phyloP scores from a whole-genome alignment of 257 asterid species.

The Solanum chilense region DNA sequence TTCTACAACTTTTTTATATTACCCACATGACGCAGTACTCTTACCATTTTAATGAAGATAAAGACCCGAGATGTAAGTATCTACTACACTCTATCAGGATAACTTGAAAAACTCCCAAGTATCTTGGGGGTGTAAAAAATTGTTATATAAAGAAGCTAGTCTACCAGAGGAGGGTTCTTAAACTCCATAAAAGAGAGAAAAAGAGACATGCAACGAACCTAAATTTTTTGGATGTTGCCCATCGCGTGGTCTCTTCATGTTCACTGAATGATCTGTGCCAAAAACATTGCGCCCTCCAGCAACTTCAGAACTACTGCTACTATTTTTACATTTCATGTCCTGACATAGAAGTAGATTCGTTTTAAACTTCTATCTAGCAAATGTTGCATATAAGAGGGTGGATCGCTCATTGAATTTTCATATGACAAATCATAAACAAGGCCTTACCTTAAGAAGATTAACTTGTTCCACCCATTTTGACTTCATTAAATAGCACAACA shows the following conservation, averaged over 20 bases:
- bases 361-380: background rate
- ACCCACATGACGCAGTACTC: background rate
- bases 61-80: background rate
- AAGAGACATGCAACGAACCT: slow-evolving; percentile 25
- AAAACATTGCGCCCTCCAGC: slow-evolving; percentile 20
- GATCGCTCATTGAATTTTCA: background rate
- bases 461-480: slow-evolving; percentile 65
- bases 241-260: slow-evolving; percentile 31
- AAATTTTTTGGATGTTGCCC: slow-evolving; percentile 31
- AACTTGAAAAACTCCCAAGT: background rate
- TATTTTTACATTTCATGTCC: slow-evolving; percentile 41
- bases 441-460: slow-evolving; percentile 43
- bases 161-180: background rate
- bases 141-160: background rate
- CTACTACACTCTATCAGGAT: background rate
- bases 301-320: slow-evolving; percentile 19
- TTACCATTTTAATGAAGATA: background rate
- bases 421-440: background rate
- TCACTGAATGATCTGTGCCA: slow-evolving; percentile 17
- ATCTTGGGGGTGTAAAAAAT: background rate
- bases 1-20: background rate
- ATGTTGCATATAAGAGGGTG: background rate
- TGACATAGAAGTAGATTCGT: slow-evolving; percentile 3
- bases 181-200: background rate
- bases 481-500: slow-evolving; percentile 40